Percentiles rank a stretch among this genome's conserved stretches.
These are phyloP conservation scores for Colletotrichum chlorophyti DNA, from an alignment of 2,329 filamentous ascomycete genomes.

Conservation along the genomic window DNA sequence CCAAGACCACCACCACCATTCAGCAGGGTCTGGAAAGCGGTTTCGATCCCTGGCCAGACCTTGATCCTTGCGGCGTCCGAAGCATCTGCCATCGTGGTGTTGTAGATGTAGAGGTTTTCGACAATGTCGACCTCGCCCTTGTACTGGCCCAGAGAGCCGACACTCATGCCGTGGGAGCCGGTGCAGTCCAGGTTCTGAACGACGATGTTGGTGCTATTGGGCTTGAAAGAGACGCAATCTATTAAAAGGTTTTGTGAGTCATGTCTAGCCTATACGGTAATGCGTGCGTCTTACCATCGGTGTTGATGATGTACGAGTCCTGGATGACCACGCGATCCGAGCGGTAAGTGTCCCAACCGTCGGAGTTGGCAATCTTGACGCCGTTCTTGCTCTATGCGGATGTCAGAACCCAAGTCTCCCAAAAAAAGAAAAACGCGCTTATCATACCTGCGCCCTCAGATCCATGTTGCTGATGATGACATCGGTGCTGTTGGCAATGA, in stretches of 20 bases:
- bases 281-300: conserved; percentile 55
- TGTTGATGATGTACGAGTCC: conserved; percentile 68
- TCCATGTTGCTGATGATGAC: conserved; percentile 69
- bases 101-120: conserved; percentile 70
- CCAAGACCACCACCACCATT: conserved; percentile 66
- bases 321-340: conserved; percentile 71
- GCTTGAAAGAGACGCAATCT: conserved; percentile 77
- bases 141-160: conserved; percentile 77
- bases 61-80: conserved; percentile 75
- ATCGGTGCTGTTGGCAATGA: conserved; percentile 70
- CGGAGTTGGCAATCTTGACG: conserved; percentile 71
- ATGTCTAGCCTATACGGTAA: too few species aligned
- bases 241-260: background rate
- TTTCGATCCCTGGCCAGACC: conserved; percentile 63
- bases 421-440: conserved; percentile 40
- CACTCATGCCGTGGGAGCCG: conserved; percentile 74
- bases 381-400: conserved; percentile 53
- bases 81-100: conserved; percentile 64
- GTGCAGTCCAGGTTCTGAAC: conserved; percentile 73
- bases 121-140: conserved; percentile 69
- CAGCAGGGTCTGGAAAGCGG: conserved; percentile 61
- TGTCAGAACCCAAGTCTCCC: background rate
- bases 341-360: conserved; percentile 59
- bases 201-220: conserved; percentile 72
- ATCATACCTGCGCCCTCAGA: conserved; percentile 43